A percentile compares a stretch with the other conserved stretches of the same genome.
Conservation (phyloP, 2,329 filamentous ascomycete genomes). For the Cercospora beticola region DNA sequence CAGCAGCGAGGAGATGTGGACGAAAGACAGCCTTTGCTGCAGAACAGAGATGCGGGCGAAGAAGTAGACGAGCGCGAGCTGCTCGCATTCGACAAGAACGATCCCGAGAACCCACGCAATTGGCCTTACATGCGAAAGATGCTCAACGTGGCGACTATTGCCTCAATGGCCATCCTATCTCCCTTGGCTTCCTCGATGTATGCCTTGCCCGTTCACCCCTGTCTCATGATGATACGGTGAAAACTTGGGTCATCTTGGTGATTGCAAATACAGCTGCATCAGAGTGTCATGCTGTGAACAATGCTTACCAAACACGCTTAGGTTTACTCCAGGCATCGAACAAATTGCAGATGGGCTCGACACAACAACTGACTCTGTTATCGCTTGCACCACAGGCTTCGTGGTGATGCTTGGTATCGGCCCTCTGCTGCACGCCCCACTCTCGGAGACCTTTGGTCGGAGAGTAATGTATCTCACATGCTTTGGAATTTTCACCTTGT, state of each 20-base stretch:
- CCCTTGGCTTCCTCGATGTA: conserved; percentile 50
- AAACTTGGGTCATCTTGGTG: neutral
- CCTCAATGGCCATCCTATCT: conserved; percentile 51
- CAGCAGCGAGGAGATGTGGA: conserved; percentile 14
- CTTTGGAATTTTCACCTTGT: conserved; percentile 47
- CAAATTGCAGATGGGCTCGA: conserved; percentile 51
- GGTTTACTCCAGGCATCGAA: conserved; percentile 52
- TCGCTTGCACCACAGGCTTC: conserved; percentile 53
- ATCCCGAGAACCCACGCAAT: conserved; percentile 48
- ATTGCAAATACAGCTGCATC: neutral
- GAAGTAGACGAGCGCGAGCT: conserved; percentile 36
- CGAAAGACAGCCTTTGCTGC: conserved; percentile 45
- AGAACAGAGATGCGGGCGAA: conserved; percentile 34
- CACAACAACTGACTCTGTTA: conserved; percentile 44
- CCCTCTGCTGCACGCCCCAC: conserved; percentile 48
- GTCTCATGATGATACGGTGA: neutral
- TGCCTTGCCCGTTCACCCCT: neutral
- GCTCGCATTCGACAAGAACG: conserved; percentile 39
- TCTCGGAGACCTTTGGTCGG: conserved; percentile 49
- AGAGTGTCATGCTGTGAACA: no score
- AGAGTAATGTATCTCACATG: conserved; percentile 47
- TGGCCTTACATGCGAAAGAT: conserved; percentile 50
- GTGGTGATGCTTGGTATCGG: conserved; percentile 52
- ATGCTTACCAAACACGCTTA: neutral
- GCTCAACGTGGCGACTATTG: conserved; percentile 52